Conservation (phyloP, 805 yeast species). For the Candida berthetii region DNA sequence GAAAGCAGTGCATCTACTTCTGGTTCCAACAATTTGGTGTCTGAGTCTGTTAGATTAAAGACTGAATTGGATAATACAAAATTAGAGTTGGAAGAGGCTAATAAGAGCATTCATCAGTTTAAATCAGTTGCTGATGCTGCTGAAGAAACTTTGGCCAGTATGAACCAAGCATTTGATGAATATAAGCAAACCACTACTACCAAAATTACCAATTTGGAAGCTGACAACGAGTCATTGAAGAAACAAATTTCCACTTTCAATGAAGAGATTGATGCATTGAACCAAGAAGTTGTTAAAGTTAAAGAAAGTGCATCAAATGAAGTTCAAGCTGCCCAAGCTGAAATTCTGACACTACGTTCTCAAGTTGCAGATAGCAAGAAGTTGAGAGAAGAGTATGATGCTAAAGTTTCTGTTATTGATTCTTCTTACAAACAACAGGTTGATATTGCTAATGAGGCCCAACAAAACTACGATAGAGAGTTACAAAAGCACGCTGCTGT, state of each 20-base stretch:
- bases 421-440: conserved; percentile 38
- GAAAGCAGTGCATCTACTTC: conserved; percentile 18
- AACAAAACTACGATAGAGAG: conserved; percentile 49
- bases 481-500: conserved; percentile 49
- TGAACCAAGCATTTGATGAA: conserved; percentile 48
- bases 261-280: conserved; percentile 21
- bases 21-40: conserved; percentile 9
- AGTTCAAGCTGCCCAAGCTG: conserved; percentile 9
- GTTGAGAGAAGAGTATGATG: conserved; percentile 23
- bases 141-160: conserved; percentile 53
- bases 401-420: conserved; percentile 23
- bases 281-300: conserved; percentile 23
- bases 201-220: conserved; percentile 10
- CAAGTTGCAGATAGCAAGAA: conserved; percentile 17
- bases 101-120: conserved; percentile 53
- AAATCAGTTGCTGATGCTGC: conserved; percentile 58
- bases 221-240: conserved; percentile 15
- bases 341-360: conserved; percentile 11
- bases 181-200: conserved; percentile 24
- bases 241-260: conserved; percentile 22
- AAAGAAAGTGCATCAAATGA: conserved; percentile 18
- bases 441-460: conserved; percentile 40
- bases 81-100: conserved; percentile 50
- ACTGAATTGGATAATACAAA: conserved; percentile 40
- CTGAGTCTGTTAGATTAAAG: conserved; percentile 24